A percentile compares a stretch with the other conserved stretches of the same genome.
Evolutionary conservation across 306 rosid species (phyloP).

Genomic region (Corylus avellana): DNA sequence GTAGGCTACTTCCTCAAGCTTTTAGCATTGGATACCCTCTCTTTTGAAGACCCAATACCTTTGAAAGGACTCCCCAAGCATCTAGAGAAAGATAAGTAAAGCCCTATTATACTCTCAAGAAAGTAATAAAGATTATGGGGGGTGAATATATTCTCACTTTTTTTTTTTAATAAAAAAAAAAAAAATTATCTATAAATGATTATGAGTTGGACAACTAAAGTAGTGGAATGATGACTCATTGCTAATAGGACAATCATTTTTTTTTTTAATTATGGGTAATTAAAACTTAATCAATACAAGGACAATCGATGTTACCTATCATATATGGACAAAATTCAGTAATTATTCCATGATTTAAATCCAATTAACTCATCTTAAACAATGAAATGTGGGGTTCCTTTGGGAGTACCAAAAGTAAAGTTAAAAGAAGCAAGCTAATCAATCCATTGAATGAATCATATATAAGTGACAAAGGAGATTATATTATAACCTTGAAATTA

Average conservation of each 20-base stretch:
- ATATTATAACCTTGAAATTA: neutral
- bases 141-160: neutral
- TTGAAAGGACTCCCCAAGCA: conserved; percentile 31
- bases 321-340: neutral
- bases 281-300: neutral
- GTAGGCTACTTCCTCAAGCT: conserved; percentile 22
- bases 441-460: conserved; percentile 24
- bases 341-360: neutral
- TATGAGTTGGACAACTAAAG: conserved; percentile 22
- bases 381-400: neutral
- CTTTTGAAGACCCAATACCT: conserved; percentile 29
- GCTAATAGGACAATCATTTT: neutral
- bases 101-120: conserved; percentile 28
- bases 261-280: neutral
- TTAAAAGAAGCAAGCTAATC: neutral
- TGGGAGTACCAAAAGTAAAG: neutral
- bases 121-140: conserved; percentile 21
- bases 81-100: conserved; percentile 45
- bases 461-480: conserved; percentile 16
- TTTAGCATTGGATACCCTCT: conserved; percentile 54
- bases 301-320: neutral
- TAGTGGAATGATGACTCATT: conserved; percentile 12
- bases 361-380: neutral
- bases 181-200: neutral
- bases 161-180: too few species aligned